Evolutionary conservation across 2,329 filamentous ascomycete species (phyloP), one percentile per base, ranked within the genome.

Genomic region (Chrysoporthe cubensis): DNA sequence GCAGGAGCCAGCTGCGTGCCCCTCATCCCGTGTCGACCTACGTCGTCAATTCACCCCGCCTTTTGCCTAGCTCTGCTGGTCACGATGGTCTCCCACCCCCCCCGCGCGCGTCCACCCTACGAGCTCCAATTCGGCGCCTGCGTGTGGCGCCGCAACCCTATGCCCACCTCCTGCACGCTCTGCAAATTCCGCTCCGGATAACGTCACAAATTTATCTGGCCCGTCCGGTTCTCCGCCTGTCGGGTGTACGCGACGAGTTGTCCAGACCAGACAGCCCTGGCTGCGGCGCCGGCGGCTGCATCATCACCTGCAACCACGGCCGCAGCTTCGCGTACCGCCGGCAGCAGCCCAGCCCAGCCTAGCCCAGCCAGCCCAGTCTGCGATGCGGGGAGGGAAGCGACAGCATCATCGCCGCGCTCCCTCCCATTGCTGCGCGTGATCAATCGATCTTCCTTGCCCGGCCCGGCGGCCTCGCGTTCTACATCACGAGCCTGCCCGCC

Each of bases 31-130:
- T 46, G 37, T 56, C 52, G 13, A 56, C 50, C 62, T 54, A 44
- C 63, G 43, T 65, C 63, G 43, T 65, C 63, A 40, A 46, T 21
- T 59, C 63, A 65, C 63, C 63, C 63, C 63, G 56, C 63, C 63
- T 65, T 65, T 65, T 58, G 42, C 54, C 63, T 58, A 58, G 63
- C 63, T 65, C 56, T 60, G 63, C 63, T 60, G 63, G 63, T 65
- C 63, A 65, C 63, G 63, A 65, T 65, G 63, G 34, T 43, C 21
- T 50, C 63, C 63, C 61, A 26, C 26, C 26, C 50, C 50, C 26
- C 21, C 13, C 5, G 11, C 50, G 21, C 56, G 44, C 56, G 63
- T 58, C 63, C 40, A 52, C 44, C 26, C 60, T 50, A n/a, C 32
- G 11, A 52, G 21, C 54, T 50, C 54, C 52, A 50, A 58, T 44